Conservation (phyloP, 2,329 filamentous ascomycete genomes). For the Penicillium digitatum region DNA sequence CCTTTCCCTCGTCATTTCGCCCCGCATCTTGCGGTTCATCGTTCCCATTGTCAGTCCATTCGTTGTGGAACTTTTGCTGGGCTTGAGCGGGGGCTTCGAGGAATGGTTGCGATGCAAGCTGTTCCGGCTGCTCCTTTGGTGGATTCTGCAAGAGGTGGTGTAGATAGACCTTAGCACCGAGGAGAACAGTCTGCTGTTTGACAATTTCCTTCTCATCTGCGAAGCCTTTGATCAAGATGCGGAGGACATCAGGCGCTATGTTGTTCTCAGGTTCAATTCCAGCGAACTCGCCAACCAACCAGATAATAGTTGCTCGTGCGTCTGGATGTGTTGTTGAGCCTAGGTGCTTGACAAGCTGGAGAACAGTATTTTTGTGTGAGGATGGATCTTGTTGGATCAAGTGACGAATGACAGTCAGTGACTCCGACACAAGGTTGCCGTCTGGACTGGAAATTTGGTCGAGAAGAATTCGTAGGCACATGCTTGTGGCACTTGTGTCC, state of each 20-base stretch:
- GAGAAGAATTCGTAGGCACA: conserved; percentile 78
- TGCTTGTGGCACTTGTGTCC: conserved; percentile 63
- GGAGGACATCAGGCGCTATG: conserved; percentile 85
- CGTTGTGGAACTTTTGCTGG: conserved; percentile 30
- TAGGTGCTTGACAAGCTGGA: conserved; percentile 83
- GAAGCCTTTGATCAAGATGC: conserved; percentile 83
- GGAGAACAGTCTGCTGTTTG: conserved; percentile 84
- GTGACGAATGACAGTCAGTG: conserved; percentile 89
- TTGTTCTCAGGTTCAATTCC: conserved; percentile 76
- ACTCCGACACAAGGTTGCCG: conserved; percentile 83
- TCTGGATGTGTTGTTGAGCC: conserved; percentile 83
- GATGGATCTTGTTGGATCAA: conserved; percentile 86
- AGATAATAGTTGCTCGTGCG: conserved; percentile 90
- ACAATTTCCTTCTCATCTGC: conserved; percentile 76
- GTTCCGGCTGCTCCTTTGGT: conserved; percentile 19
- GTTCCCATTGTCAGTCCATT: conserved; percentile 31
- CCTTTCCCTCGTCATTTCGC: conserved; percentile 19
- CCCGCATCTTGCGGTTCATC: conserved; percentile 27
- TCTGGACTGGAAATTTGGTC: conserved; percentile 85
- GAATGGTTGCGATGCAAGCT: conserved; percentile 18
- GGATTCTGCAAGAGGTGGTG: conserved; percentile 66
- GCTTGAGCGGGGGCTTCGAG: conserved; percentile 7
- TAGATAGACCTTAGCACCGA: conserved; percentile 95
- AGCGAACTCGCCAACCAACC: conserved; percentile 93
- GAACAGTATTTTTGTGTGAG: conserved; percentile 77